These are phyloP conservation scores for Gleditsia sinensis DNA, from an alignment of 306 rosid genomes.

Conservation along the genomic window DNA sequence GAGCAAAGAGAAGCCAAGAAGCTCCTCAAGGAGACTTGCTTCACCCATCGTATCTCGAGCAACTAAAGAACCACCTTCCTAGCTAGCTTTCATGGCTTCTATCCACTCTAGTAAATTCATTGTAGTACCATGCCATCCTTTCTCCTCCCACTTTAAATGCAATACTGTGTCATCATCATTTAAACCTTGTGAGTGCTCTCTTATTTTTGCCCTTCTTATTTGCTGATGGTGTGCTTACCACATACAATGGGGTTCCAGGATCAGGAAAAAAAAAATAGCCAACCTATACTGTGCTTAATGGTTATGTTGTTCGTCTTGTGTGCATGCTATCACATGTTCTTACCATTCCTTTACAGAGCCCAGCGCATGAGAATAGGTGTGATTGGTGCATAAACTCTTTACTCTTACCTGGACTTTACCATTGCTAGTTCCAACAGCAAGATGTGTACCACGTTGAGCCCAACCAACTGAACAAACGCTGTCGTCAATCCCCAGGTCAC, in stretches of 20 bases:
- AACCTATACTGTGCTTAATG: not conserved
- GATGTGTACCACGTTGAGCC: conserved; percentile 98
- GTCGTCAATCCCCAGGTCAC: conserved; percentile 94
- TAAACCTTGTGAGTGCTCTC: no score
- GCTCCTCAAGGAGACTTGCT: not conserved
- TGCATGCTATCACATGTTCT: not conserved
- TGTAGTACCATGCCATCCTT: not conserved
- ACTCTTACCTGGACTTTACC: conserved; percentile 95
- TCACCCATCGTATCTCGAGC: conserved; percentile 6
- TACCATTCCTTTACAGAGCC: not conserved
- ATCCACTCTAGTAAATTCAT: conserved; percentile 14
- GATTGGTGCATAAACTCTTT: conserved; percentile 15
- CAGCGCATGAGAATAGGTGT: no score
- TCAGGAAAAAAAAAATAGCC: not conserved
- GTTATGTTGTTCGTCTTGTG: not conserved
- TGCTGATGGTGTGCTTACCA: not conserved
- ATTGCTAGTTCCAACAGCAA: conserved; percentile 93
- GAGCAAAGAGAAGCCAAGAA: conserved; percentile 20
- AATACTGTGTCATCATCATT: no score
- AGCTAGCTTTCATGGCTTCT: conserved; percentile 11
- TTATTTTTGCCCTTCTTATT: not conserved
- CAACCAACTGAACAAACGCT: conserved; percentile 95
- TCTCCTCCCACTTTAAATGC: no score
- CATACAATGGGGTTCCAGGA: not conserved
- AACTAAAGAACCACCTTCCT: not conserved